These are phyloP conservation scores for Trichocladium uniseriatum DNA, from an alignment of 495 filamentous ascomycete genomes.

Conservation along the genomic window DNA sequence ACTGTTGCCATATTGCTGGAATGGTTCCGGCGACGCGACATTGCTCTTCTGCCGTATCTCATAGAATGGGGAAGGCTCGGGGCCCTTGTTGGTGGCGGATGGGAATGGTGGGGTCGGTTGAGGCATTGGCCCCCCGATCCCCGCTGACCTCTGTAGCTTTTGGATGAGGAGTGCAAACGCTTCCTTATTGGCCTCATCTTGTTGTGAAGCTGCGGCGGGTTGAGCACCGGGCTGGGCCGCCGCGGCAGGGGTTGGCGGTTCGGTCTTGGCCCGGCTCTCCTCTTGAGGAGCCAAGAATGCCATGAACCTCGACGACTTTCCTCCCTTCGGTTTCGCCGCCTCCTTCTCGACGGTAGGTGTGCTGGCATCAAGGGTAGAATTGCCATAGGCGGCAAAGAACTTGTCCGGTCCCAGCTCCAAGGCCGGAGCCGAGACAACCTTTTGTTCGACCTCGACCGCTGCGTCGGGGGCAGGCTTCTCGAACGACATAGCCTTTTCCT, in stretches of 20 bases:
- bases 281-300: constrained; percentile 65
- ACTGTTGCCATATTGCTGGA: constrained; percentile 34
- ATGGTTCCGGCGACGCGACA: constrained; percentile 33
- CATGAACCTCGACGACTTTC: constrained; percentile 72
- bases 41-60: constrained; percentile 23
- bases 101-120: constrained; percentile 16
- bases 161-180: constrained; percentile 82
- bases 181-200: constrained; percentile 69
- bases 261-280: constrained; percentile 48
- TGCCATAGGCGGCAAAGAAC: constrained; percentile 63
- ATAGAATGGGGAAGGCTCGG: constrained; percentile 26
- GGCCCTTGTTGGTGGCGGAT: constrained; percentile 12
- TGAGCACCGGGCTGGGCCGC: constrained; percentile 8
- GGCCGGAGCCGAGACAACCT: constrained; percentile 46
- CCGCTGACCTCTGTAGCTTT: constrained; percentile 53
- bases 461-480: constrained; percentile 21
- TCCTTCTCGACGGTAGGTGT: constrained; percentile 37
- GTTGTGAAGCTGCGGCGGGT: constrained; percentile 16
- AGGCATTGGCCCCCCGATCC: constrained; percentile 11
- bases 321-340: constrained; percentile 31
- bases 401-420: constrained; percentile 63
- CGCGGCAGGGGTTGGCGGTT: constrained; percentile 36
- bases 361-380: constrained; percentile 32
- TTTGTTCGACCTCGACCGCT: constrained; percentile 35
- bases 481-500: constrained; percentile 37